phyloP scores from a whole-genome alignment of 2,329 filamentous ascomycete genomes.

The Escovopsis sp. region DNA sequence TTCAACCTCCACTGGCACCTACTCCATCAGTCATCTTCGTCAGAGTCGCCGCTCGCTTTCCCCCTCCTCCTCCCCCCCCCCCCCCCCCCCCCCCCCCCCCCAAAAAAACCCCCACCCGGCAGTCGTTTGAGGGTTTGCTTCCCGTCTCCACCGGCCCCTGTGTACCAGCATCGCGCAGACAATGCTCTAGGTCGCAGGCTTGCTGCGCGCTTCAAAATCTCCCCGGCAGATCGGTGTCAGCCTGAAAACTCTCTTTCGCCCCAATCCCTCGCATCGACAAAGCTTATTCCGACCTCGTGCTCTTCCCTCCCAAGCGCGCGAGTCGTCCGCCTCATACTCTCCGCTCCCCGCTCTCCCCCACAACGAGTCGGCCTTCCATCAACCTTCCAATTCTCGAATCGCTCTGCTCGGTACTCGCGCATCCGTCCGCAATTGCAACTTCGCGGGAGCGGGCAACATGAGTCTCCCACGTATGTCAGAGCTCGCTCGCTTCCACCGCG shows the following conservation, averaged over 20 bases:
- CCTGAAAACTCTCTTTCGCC: no score
- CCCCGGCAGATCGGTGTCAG: not conserved
- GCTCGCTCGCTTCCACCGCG: no score
- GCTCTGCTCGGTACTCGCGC: not conserved
- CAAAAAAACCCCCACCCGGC: not conserved
- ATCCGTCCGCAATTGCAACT: not conserved
- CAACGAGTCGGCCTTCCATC: not conserved
- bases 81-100: not conserved
- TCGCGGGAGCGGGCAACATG: conserved; percentile 8
- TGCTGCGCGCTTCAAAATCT: conserved; percentile 3
- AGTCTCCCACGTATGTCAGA: conserved; percentile 11
- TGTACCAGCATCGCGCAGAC: conserved; percentile 2
- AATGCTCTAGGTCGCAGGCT: conserved; percentile 8
- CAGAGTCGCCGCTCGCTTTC: not conserved
- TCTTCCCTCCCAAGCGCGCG: not conserved
- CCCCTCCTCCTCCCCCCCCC: not conserved
- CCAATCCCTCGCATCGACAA: no score
- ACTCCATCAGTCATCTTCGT: no score
- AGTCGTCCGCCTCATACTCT: not conserved
- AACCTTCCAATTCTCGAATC: not conserved
- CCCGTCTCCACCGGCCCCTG: not conserved
- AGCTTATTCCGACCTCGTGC: no score
- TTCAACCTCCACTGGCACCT: no score
- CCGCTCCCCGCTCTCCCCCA: not conserved
- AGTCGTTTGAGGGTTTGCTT: not conserved